Conservation (phyloP, 345 rosid genomes). For the Acer negundo region DNA sequence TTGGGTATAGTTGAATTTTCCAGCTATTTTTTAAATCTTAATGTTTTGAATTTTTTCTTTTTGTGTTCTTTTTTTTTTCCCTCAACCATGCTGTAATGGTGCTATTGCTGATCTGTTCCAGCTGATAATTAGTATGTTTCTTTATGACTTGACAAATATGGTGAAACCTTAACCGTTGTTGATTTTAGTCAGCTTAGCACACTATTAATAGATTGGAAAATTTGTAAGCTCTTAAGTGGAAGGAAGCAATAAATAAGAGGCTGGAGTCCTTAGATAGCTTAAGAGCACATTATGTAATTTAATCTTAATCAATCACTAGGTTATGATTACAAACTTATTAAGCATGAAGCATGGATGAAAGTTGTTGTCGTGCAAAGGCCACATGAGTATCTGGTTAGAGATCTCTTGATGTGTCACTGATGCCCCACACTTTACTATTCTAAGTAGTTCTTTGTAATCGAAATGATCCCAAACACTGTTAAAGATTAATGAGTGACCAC, state of each 20-base stretch:
- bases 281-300: not conserved
- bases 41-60: not conserved
- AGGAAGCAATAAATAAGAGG: not conserved
- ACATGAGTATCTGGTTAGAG: conserved; percentile 10
- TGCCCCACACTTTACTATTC: conserved; percentile 16
- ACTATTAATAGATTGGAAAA: not conserved
- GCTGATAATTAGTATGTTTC: not conserved
- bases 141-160: not conserved
- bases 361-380: conserved; percentile 17
- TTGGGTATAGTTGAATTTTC: conserved; percentile 6
- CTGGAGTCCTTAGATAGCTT: conserved; percentile 13
- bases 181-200: not conserved
- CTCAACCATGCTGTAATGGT: not conserved
- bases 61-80: too few relatives aligned
- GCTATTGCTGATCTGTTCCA: not conserved
- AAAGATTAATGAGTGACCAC: conserved; percentile 33
- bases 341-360: conserved; percentile 21
- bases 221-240: not conserved
- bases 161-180: not conserved
- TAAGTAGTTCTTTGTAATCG: conserved; percentile 28
- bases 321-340: not conserved
- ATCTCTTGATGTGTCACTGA: conserved; percentile 18
- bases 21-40: not conserved
- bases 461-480: conserved; percentile 29
- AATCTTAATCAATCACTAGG: conserved; percentile 1